Base-by-base conservation (phyloP, 176 grass and related monocot genomes). In the Bonia amplexicaulis region DNA sequence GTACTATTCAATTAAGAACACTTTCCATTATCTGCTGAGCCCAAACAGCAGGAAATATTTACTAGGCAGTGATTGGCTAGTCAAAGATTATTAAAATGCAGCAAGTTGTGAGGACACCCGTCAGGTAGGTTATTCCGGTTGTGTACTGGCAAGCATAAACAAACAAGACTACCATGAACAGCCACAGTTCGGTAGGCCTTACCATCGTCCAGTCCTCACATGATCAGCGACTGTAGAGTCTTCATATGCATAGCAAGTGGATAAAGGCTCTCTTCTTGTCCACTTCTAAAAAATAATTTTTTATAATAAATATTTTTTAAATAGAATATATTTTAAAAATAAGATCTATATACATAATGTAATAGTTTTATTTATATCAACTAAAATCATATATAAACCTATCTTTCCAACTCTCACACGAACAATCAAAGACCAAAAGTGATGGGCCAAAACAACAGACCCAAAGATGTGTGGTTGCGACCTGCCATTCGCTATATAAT, bases 131-230 rank as follows among this genome's bases (percentile, higher is more conserved):
- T 31, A 6, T n/a, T 71, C 31, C 22, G 25, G 83, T 13, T 78
- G 72, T 78, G 72, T 25, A 35, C 46, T 44, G 39, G 2, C 31
- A 3, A 33, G 31, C 31, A 33, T 33, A 33, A 33, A 33, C 31
- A 33, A 33, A 33, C 31, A 33, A 33, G 31, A 33, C 31, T 33
- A 3, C 31, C 31, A 33, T 33, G 2, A 33, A 33, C 31, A 33
- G 31, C 31, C 31, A 33, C 31, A 1, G 62, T 85, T 70, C n/a
- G 88, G 82, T 81, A 85, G 70, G 52, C 77, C 70, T 74, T 76
- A 81, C 47, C 75, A 79, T 79, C 84, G 8, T 20, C 20, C 51
- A 23, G 17, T 41, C 37, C 40, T 82, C 79, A 69, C 71, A 82
- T 49, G 64, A 62, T 59, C 64, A 52, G 44, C 48, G 67, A 31